Evolutionary conservation across 2,329 filamentous ascomycete genomes (phyloP).

Genomic region (Lasiodiplodia hormozganensis): DNA sequence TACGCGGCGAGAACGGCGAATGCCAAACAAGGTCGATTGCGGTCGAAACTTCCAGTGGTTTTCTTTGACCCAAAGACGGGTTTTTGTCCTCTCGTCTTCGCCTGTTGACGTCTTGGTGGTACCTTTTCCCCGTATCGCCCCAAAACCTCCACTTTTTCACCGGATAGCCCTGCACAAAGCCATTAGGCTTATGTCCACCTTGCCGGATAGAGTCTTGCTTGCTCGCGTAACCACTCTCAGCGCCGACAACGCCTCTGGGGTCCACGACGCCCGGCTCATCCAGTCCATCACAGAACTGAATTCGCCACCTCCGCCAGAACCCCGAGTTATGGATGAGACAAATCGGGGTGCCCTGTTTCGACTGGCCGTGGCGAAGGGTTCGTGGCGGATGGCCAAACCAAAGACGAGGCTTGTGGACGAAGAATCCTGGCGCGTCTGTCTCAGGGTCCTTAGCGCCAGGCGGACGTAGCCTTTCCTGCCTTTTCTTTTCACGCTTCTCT

Average conservation of each 20-base stretch:
- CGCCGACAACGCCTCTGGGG: slow-evolving; percentile 39
- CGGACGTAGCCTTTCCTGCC: slow-evolving; percentile 28
- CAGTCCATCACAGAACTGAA: slow-evolving; percentile 40
- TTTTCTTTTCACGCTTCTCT: slow-evolving; percentile 32
- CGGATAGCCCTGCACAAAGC: slow-evolving; percentile 38
- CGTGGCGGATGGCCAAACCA: slow-evolving; percentile 41
- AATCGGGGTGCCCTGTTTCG: slow-evolving; percentile 32
- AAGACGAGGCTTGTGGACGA: slow-evolving; percentile 41
- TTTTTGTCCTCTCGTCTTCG: slow-evolving; percentile 32
- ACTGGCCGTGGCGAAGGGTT: slow-evolving; percentile 37
- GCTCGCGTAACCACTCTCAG: slow-evolving; percentile 35
- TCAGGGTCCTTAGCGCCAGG: neutral
- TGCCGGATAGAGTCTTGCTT: slow-evolving; percentile 29
- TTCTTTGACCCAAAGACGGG: neutral
- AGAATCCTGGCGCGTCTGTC: slow-evolving; percentile 35
- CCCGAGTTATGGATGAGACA: slow-evolving; percentile 38
- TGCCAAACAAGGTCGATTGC: slow-evolving; percentile 39
- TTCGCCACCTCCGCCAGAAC: slow-evolving; percentile 41
- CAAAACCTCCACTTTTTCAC: slow-evolving; percentile 41
- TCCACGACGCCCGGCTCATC: slow-evolving; percentile 37
- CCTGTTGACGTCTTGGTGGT: slow-evolving; percentile 36
- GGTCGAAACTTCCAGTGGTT: slow-evolving; percentile 34
- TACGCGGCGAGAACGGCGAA: slow-evolving; percentile 37
- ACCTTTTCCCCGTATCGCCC: slow-evolving; percentile 42
- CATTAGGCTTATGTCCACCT: slow-evolving; percentile 31